These are phyloP conservation scores for Calvatia gigantea DNA, from an alignment of 768 basidiomycete species.

Conservation along the genomic window DNA sequence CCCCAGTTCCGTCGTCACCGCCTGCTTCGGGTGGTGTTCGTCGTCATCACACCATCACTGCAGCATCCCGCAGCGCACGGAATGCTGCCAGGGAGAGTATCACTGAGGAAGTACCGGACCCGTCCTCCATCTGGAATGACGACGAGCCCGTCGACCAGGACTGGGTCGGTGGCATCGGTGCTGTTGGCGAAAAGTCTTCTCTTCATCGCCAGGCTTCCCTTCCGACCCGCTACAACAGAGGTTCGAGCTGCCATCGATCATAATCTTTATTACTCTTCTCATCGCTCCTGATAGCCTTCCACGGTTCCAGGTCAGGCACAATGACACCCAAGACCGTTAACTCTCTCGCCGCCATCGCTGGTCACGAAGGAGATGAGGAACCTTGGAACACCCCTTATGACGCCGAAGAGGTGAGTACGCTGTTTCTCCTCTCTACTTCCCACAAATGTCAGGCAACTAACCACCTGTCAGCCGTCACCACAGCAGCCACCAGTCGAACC, in stretches of 20 bases:
- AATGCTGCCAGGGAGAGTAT: slow-evolving; percentile 59
- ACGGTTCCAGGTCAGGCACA: slow-evolving; percentile 53
- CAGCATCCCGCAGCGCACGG: slow-evolving; percentile 63
- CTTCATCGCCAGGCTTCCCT: slow-evolving; percentile 80
- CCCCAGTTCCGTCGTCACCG: slow-evolving; percentile 38
- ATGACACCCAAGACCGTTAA: slow-evolving; percentile 73
- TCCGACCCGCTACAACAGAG: slow-evolving; percentile 76
- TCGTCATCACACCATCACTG: slow-evolving; percentile 81
- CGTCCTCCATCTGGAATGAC: slow-evolving; percentile 60
- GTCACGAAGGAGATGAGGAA: slow-evolving; percentile 85
- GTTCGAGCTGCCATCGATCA: slow-evolving; percentile 32
- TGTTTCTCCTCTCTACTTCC: slow-evolving; percentile 17
- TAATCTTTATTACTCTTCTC: slow-evolving; percentile 20
- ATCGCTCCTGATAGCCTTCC: slow-evolving; percentile 15
- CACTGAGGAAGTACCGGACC: slow-evolving; percentile 60
- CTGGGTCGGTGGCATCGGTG: slow-evolving; percentile 79
- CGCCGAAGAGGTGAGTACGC: slow-evolving; percentile 62
- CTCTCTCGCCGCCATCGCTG: slow-evolving; percentile 80
- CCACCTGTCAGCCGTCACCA: slow-evolving; percentile 37
- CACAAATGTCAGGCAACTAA: slow-evolving; percentile 12
- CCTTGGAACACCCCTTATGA: slow-evolving; percentile 73
- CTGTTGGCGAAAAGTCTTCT: slow-evolving; percentile 78
- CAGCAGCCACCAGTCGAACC: slow-evolving; percentile 22
- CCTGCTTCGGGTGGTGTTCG: slow-evolving; percentile 54
- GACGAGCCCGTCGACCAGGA: slow-evolving; percentile 78